Evolutionary conservation across 768 basidiomycete genomes (phyloP), one percentile per base, ranked within the genome.

Genomic region (Tulasnella sp.): DNA sequence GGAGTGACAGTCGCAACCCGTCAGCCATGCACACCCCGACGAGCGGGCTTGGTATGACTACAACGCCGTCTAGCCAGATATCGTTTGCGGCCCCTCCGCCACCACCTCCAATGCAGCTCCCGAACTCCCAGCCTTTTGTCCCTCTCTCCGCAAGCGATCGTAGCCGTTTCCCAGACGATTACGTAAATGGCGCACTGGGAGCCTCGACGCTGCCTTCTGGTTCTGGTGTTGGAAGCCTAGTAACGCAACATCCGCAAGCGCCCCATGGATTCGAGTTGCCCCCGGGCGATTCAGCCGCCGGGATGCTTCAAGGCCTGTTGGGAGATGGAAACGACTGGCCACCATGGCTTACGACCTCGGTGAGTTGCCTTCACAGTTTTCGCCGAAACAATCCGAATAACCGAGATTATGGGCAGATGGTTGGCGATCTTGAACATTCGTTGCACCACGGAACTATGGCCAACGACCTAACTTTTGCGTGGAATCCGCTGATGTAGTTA

Each of bases 281-380:
- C 6, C 7, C 42, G 37, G 42, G 42, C 42, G 74, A 75, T 31
- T 75, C 74, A 22, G 74, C 74, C 22, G 16, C 74, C 7, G 74
- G 74, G 12, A 75, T 75, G 31, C 46, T 75, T 24, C 74, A 75
- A 18, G 77, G 77, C 31, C 41, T 60, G 40, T 24, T 78, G 31
- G 77, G 77, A 64, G 77, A 78, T 31, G 77, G 77, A 20, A 78
- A 64, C 24, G 77, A 78, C 60, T 78, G 77, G 77, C 77, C 77
- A 28, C 77, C 77, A n/a, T 78, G 77, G 77, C 31, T 78, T 22
- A 78, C 77, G 31, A 78, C 77, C 22, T 78, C 77, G 31, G 77
- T 78, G 40, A 22, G 77, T 78, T 46, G 31, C 34, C n/a, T 24
- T n/a, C 14, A 28, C 48, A 14, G 12, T 37, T 37, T 28, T 42